Evolutionary conservation across 2,329 filamentous ascomycete species (phyloP).

Genomic region (Seiridium cupressi): DNA sequence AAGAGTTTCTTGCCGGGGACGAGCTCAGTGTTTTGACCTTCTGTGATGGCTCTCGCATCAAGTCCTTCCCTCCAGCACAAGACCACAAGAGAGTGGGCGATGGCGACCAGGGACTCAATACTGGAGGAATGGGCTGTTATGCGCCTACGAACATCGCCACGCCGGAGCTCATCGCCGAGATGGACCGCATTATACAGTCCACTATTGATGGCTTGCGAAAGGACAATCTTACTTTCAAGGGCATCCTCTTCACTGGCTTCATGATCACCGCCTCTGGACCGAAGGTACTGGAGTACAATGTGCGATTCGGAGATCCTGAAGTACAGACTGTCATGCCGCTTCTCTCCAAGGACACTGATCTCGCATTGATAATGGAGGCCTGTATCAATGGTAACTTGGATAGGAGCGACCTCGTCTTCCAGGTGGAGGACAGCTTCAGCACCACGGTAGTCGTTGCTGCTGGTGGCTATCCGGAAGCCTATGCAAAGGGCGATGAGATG

Average conservation of each 20-base stretch:
- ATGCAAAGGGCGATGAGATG: slow-evolving; percentile 73
- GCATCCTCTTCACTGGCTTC: slow-evolving; percentile 78
- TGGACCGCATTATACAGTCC: slow-evolving; percentile 86
- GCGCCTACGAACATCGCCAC: slow-evolving; percentile 82
- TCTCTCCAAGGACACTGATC: slow-evolving; percentile 64
- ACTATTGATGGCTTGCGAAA: slow-evolving; percentile 85
- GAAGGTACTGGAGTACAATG: slow-evolving; percentile 90
- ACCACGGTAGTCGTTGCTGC: slow-evolving; percentile 94
- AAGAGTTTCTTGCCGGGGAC: slow-evolving; percentile 88
- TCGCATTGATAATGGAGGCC: slow-evolving; percentile 85
- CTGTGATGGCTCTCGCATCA: slow-evolving; percentile 82
- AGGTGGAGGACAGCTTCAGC: slow-evolving; percentile 68
- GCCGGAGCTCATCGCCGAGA: slow-evolving; percentile 69
- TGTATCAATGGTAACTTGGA: slow-evolving; percentile 75
- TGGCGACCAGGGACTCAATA: slow-evolving; percentile 87
- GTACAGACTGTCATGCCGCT: slow-evolving; percentile 63
- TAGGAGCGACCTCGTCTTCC: slow-evolving; percentile 56
- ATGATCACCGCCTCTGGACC: slow-evolving; percentile 76
- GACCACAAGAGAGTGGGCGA: slow-evolving; percentile 96
- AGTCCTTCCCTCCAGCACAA: slow-evolving; percentile 84
- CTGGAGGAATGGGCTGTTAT: slow-evolving; percentile 97
- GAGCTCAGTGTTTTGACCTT: slow-evolving; percentile 92
- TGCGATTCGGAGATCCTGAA: slow-evolving; percentile 89
- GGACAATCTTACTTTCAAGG: slow-evolving; percentile 72
- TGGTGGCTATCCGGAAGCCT: slow-evolving; percentile 84